These are phyloP conservation scores for Leccinellum rugosiceps DNA, from an alignment of 768 basidiomycete genomes.

Conservation along the genomic window DNA sequence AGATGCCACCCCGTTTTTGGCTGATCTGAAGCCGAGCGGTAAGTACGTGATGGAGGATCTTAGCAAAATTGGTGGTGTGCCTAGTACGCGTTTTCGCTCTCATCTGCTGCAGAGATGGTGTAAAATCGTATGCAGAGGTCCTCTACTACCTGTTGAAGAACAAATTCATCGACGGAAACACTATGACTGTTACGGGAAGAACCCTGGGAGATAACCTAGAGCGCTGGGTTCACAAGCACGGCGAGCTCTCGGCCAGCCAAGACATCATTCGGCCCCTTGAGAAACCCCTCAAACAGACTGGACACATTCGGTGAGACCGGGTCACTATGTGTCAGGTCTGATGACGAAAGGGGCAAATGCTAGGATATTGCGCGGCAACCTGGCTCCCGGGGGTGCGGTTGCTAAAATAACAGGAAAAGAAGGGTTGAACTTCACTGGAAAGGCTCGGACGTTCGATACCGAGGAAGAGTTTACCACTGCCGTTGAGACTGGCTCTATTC, in stretches of 20 bases:
- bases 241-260: slow-evolving; percentile 69
- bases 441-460: slow-evolving; percentile 88
- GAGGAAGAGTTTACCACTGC: slow-evolving; percentile 88
- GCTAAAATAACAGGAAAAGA: slow-evolving; percentile 98
- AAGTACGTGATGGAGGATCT: slow-evolving; percentile 99
- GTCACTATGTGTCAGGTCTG: background rate
- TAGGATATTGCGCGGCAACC: slow-evolving; percentile 88
- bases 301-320: slow-evolving; percentile 73
- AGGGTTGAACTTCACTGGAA: slow-evolving; percentile 84
- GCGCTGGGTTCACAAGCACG: slow-evolving; percentile 77
- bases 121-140: slow-evolving; percentile 52
- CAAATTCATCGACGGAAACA: slow-evolving; percentile 86
- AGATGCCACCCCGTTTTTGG: slow-evolving; percentile 90
- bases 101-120: background rate
- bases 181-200: slow-evolving; percentile 85
- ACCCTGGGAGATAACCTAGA: slow-evolving; percentile 93
- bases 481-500: slow-evolving; percentile 84
- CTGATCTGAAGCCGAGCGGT: slow-evolving; percentile 95
- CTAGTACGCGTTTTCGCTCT: slow-evolving; percentile 54
- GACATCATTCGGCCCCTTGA: slow-evolving; percentile 85
- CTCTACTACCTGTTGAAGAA: slow-evolving; percentile 83
- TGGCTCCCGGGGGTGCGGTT: slow-evolving; percentile 94
- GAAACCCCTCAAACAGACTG: slow-evolving; percentile 84
- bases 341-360: background rate
- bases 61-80: slow-evolving; percentile 93